Conservation (phyloP, 1,139 yeast genomes). For the Pichia sp. region DNA sequence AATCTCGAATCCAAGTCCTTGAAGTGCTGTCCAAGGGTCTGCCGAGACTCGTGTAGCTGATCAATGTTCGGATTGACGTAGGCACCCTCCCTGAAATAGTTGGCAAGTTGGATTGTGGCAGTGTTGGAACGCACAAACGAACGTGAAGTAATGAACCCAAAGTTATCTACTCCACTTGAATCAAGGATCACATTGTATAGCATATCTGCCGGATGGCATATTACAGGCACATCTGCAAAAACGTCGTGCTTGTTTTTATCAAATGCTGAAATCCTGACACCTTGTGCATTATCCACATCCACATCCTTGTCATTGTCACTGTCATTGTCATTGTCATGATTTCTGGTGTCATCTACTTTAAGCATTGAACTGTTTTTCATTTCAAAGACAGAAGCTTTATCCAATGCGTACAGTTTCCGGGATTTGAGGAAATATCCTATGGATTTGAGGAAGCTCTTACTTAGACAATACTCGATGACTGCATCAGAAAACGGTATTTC, state of each 20-base stretch:
- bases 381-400: background rate
- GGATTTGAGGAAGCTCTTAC: conserved; percentile 13
- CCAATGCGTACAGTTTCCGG: background rate
- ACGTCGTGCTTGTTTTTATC: background rate
- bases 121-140: conserved; percentile 18
- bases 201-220: conserved; percentile 22
- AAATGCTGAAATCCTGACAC: background rate
- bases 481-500: conserved; percentile 19
- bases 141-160: conserved; percentile 21
- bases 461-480: conserved; percentile 15
- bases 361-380: conserved; percentile 8
- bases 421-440: conserved; percentile 16
- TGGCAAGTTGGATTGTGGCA: conserved; percentile 22
- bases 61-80: conserved; percentile 10
- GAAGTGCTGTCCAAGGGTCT: conserved; percentile 10
- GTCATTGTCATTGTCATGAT: background rate
- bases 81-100: conserved; percentile 25
- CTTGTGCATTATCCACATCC: too few relatives aligned
- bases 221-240: conserved; percentile 16
- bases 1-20: conserved; percentile 19
- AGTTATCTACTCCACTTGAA: conserved; percentile 15
- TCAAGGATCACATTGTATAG: conserved; percentile 22
- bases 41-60: conserved; percentile 5
- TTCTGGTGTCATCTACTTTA: background rate
- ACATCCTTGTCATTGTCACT: too few relatives aligned